These are phyloP conservation scores for Discostella pseudostelligera DNA, from an alignment of 108 stramenopile genomes.

Conservation along the genomic window DNA sequence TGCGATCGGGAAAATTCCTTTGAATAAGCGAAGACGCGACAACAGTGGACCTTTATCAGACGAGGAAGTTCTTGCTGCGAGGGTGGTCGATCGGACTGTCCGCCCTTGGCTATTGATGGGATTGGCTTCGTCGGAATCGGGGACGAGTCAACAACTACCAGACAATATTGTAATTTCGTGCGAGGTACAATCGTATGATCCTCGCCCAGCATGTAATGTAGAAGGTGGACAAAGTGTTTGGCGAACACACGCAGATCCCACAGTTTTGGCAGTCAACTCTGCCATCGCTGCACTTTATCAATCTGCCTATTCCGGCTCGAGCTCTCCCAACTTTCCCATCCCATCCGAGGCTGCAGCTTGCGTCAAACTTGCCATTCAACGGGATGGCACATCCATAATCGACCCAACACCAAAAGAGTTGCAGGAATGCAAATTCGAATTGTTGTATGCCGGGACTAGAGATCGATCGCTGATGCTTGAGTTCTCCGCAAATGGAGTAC, in stretches of 20 bases:
- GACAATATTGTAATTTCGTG: constrained; percentile 54
- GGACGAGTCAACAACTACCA: background rate
- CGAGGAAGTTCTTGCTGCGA: constrained; percentile 55
- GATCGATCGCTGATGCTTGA: constrained; percentile 59
- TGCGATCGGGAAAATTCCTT: constrained; percentile 64
- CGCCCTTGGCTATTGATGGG: constrained; percentile 51
- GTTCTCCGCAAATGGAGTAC: constrained; percentile 24
- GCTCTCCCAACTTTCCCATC: constrained; percentile 6
- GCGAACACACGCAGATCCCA: constrained; percentile 51
- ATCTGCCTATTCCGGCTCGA: constrained; percentile 43
- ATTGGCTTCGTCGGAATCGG: constrained; percentile 5
- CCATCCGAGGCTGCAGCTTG: constrained; percentile 58
- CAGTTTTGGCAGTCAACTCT: constrained; percentile 74
- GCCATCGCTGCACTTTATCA: constrained; percentile 70
- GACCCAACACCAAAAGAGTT: constrained; percentile 43
- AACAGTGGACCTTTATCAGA: constrained; percentile 47
- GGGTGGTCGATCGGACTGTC: constrained; percentile 67
- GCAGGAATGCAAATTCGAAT: constrained; percentile 26
- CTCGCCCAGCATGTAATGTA: background rate
- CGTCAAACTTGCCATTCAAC: constrained; percentile 40
- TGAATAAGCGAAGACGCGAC: constrained; percentile 48
- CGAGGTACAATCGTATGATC: constrained; percentile 53
- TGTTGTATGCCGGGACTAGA: constrained; percentile 66
- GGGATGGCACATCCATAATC: constrained; percentile 43
- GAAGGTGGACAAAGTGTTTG: constrained; percentile 9